These are phyloP conservation scores for Zygosaccharomyces pseudobailii DNA, from an alignment of 1,139 yeast species.

Conservation along the genomic window DNA sequence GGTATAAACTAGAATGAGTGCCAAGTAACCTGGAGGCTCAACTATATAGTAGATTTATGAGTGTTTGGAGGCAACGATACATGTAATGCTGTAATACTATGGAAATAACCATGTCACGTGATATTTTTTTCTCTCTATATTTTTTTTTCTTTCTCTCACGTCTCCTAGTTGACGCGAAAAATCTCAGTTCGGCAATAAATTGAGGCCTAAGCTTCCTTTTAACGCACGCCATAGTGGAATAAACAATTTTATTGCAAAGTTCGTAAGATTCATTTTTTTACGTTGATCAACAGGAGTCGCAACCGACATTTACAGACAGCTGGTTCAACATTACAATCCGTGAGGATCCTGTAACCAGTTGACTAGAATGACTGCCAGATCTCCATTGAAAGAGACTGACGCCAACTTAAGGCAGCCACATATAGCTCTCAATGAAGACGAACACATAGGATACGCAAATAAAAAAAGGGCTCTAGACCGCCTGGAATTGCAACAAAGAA, in stretches of 20 bases:
- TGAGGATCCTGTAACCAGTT: slow-evolving; percentile 11
- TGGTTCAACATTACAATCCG: background rate
- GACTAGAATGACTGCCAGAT: slow-evolving; percentile 16
- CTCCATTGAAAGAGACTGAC: slow-evolving; percentile 34
- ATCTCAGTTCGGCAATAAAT: background rate
- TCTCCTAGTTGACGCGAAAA: background rate
- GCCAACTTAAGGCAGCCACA: slow-evolving; percentile 23
- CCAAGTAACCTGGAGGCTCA: background rate
- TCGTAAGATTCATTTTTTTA: background rate
- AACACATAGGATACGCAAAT: slow-evolving; percentile 1
- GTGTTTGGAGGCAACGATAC: background rate
- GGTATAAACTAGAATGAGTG: slow-evolving; percentile 24
- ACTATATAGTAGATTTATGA: background rate
- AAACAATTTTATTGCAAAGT: background rate
- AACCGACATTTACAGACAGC: background rate
- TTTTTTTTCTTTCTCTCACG: background rate
- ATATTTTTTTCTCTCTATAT: background rate
- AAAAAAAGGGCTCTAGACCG: slow-evolving; percentile 25
- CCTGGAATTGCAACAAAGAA: slow-evolving; percentile 20
- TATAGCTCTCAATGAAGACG: slow-evolving; percentile 7
- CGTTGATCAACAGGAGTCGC: background rate
- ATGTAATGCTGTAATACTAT: background rate
- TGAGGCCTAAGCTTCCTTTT: background rate
- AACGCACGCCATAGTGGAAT: background rate
- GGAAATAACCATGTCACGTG: background rate